Evolutionary conservation across 2,329 filamentous ascomycete genomes (phyloP).

Genomic region (Epichloe sp.): DNA sequence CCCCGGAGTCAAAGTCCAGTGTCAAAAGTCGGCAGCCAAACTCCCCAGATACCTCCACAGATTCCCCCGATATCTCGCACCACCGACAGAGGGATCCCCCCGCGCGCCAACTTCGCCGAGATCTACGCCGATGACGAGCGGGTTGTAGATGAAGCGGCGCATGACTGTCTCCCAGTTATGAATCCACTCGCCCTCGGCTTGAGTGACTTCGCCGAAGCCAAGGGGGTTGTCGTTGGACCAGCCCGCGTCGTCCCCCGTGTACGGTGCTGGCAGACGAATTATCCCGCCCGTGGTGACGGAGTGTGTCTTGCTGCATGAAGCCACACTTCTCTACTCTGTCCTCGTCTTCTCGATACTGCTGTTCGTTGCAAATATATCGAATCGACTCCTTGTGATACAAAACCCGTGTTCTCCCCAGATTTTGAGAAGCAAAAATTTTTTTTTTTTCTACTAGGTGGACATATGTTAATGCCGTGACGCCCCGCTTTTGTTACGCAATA

Average conservation of each 20-base stretch:
- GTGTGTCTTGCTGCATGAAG: slow-evolving; percentile 1
- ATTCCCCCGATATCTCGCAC: no score
- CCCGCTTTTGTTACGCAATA: neutral
- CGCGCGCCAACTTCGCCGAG: slow-evolving; percentile 32
- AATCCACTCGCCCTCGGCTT: slow-evolving; percentile 55
- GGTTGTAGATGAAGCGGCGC: slow-evolving; percentile 42
- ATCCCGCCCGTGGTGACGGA: neutral
- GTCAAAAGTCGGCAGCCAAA: slow-evolving; percentile 52
- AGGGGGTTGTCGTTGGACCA: slow-evolving; percentile 55
- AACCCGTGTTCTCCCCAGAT: neutral
- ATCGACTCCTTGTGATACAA: no score
- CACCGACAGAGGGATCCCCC: no score
- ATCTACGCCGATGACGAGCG: slow-evolving; percentile 51
- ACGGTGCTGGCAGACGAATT: neutral
- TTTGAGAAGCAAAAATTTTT: neutral
- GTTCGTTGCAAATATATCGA: neutral
- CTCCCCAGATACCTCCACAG: slow-evolving; percentile 21
- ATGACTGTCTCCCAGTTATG: slow-evolving; percentile 53
- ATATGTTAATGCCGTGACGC: neutral
- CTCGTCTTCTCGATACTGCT: no score
- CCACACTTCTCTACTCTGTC: no score
- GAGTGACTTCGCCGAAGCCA: slow-evolving; percentile 43
- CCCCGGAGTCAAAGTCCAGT: slow-evolving; percentile 56
- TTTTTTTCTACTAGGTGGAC: neutral
- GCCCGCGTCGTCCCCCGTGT: slow-evolving; percentile 36